Percentiles rank a stretch among this genome's conserved stretches.
Evolutionary conservation across 129 eudicot species (phyloP).

Genomic region (Heracleum sosnowskyi): DNA sequence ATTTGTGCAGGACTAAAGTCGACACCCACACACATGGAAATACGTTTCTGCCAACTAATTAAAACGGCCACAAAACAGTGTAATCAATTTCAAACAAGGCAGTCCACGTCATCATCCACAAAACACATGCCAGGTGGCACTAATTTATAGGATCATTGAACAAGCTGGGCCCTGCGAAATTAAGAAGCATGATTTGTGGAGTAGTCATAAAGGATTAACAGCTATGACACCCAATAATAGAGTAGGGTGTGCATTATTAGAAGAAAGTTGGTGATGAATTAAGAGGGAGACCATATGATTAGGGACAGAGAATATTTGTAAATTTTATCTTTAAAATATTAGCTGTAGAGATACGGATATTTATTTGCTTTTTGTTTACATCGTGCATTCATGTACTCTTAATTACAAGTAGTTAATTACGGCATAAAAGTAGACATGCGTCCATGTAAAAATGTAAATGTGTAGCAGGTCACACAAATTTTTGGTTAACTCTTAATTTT

Average conservation of each 20-base stretch:
- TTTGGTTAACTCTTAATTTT: too few relatives aligned
- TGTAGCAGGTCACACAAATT: background rate
- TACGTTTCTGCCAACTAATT: slow-evolving; percentile 3
- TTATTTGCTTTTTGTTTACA: background rate
- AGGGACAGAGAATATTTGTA: slow-evolving; percentile 4
- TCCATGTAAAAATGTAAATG: too few relatives aligned
- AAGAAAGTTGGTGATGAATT: background rate
- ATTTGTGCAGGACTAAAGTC: too few relatives aligned
- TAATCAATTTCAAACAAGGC: background rate
- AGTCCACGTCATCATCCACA: background rate
- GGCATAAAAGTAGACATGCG: background rate
- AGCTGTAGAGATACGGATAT: background rate
- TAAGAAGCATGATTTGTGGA: background rate
- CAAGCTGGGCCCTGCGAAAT: background rate
- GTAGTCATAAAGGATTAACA: background rate
- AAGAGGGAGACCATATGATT: background rate
- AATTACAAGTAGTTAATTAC: background rate
- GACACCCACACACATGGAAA: background rate
- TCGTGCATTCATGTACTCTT: background rate
- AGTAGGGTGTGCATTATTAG: slow-evolving; percentile 1
- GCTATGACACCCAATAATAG: slow-evolving; percentile 4
- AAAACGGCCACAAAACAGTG: slow-evolving; percentile 7
- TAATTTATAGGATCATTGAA: background rate
- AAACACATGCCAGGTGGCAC: background rate
- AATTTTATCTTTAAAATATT: background rate